Conservation (phyloP, 2,329 filamentous ascomycete genomes). For the Delphinella strobiligena region DNA sequence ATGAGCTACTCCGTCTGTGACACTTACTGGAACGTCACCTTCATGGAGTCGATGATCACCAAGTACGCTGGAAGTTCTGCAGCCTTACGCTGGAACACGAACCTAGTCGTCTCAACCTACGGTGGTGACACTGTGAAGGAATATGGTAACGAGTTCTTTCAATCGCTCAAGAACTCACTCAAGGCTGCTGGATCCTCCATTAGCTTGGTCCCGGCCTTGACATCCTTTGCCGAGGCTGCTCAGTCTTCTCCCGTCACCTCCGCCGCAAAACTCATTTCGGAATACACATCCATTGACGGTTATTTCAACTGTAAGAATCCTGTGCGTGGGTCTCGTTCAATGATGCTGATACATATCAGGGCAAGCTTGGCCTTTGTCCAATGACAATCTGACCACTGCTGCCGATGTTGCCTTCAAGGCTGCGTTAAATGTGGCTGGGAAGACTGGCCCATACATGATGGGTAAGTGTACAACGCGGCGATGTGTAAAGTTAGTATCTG, state of each 20-base stretch:
- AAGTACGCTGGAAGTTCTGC: slow-evolving; percentile 21
- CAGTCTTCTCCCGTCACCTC: slow-evolving; percentile 15
- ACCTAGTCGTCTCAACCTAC: slow-evolving; percentile 25
- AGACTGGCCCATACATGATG: slow-evolving; percentile 27
- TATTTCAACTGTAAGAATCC: slow-evolving; percentile 22
- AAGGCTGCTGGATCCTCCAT: slow-evolving; percentile 18
- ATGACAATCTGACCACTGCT: slow-evolving; percentile 19
- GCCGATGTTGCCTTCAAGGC: slow-evolving; percentile 24
- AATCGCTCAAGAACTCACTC: slow-evolving; percentile 21
- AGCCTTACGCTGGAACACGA: slow-evolving; percentile 24
- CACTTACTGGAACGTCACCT: slow-evolving; percentile 25
- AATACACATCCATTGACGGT: slow-evolving; percentile 24
- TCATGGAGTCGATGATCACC: slow-evolving; percentile 22
- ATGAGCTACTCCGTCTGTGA: slow-evolving; percentile 25
- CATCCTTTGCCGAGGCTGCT: slow-evolving; percentile 20
- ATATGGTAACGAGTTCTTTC: slow-evolving; percentile 26
- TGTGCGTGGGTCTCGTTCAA: neutral
- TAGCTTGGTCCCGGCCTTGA: slow-evolving; percentile 23
- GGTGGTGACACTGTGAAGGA: slow-evolving; percentile 20
- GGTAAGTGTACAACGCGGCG: slow-evolving; percentile 13
- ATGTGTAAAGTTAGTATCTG: slow-evolving; percentile 9
- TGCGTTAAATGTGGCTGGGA: slow-evolving; percentile 20
- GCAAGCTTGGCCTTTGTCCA: slow-evolving; percentile 26
- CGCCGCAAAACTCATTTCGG: slow-evolving; percentile 17
- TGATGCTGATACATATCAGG: slow-evolving; percentile 4